These are phyloP conservation scores for Tetraselmis chui DNA, from an alignment of 139 green algal genomes.

Conservation along the genomic window DNA sequence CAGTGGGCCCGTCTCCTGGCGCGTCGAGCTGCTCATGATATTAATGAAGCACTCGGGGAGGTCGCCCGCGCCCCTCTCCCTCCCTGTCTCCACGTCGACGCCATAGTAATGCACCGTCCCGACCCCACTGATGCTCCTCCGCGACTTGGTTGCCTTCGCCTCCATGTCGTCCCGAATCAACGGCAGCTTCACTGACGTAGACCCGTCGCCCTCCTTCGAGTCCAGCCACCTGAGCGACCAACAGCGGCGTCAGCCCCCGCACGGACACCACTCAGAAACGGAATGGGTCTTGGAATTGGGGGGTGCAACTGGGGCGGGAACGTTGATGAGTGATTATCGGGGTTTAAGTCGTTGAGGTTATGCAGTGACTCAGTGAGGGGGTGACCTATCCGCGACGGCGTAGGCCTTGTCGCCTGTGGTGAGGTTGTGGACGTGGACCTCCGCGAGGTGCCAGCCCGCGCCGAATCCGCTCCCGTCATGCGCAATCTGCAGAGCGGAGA, in stretches of 20 bases:
- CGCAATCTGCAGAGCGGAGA: constrained; percentile 37
- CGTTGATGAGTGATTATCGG: too few relatives aligned
- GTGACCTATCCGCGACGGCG: not conserved
- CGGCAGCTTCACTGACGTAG: not conserved
- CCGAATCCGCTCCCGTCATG: not conserved
- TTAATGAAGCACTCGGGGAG: not conserved
- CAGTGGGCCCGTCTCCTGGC: not conserved
- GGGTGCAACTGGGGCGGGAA: too few relatives aligned
- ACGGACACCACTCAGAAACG: too few relatives aligned
- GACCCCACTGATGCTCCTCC: not conserved
- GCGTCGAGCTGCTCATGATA: not conserved
- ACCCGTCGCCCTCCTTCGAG: not conserved
- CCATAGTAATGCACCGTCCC: too few relatives aligned
- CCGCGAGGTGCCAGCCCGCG: constrained; percentile 48
- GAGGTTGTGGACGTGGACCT: constrained; percentile 45
- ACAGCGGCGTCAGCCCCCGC: too few relatives aligned
- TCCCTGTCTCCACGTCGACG: not conserved
- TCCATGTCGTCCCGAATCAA: not conserved
- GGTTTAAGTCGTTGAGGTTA: too few relatives aligned
- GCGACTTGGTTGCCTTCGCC: not conserved
- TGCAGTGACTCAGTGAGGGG: too few relatives aligned
- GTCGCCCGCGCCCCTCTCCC: not conserved
- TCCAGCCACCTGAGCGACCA: not conserved
- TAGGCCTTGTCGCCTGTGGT: constrained; percentile 26
- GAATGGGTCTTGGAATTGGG: too few relatives aligned